Evolutionary conservation across 179 eudicot genomes (phyloP).

Genomic region (Dionaea muscipula): DNA sequence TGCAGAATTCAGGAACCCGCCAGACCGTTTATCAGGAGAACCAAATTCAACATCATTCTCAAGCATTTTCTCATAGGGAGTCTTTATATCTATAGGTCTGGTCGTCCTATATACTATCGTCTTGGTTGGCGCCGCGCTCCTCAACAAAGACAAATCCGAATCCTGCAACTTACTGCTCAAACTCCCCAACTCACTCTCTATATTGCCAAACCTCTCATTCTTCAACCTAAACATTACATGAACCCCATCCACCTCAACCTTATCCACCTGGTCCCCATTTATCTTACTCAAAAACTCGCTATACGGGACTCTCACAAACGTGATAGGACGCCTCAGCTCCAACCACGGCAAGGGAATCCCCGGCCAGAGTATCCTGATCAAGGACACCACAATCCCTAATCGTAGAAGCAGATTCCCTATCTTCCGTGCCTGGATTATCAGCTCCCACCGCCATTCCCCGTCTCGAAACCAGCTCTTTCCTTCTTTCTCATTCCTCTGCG

Average conservation of each 20-base stretch:
- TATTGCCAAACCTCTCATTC: constrained; percentile 21
- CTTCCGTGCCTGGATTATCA: constrained; percentile 72
- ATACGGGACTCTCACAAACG: constrained; percentile 60
- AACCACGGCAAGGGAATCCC: constrained; percentile 69
- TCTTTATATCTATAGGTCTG: constrained; percentile 71
- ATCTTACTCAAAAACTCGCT: constrained; percentile 72
- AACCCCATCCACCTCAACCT: constrained; percentile 91
- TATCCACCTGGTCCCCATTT: constrained; percentile 57
- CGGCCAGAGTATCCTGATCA: constrained; percentile 65
- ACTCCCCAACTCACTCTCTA: constrained; percentile 26
- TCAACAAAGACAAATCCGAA: constrained; percentile 43
- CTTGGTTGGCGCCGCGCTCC: constrained; percentile 49
- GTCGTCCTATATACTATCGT: constrained; percentile 70
- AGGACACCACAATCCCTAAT: constrained; percentile 65
- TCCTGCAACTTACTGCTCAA: constrained; percentile 37
- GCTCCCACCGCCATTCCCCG: constrained; percentile 64
- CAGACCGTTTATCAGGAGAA: constrained; percentile 87
- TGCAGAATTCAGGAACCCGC: constrained; percentile 77
- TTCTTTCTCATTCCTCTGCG: constrained; percentile 35
- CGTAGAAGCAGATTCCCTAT: constrained; percentile 56
- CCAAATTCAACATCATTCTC: constrained; percentile 86
- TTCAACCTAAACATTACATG: constrained; percentile 75
- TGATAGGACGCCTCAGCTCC: constrained; percentile 50
- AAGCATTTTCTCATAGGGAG: constrained; percentile 92
- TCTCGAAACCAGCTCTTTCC: constrained; percentile 34